These are phyloP conservation scores for Maudiozyma pseudohumilis DNA, from an alignment of 805 yeast genomes.

Conservation along the genomic window DNA sequence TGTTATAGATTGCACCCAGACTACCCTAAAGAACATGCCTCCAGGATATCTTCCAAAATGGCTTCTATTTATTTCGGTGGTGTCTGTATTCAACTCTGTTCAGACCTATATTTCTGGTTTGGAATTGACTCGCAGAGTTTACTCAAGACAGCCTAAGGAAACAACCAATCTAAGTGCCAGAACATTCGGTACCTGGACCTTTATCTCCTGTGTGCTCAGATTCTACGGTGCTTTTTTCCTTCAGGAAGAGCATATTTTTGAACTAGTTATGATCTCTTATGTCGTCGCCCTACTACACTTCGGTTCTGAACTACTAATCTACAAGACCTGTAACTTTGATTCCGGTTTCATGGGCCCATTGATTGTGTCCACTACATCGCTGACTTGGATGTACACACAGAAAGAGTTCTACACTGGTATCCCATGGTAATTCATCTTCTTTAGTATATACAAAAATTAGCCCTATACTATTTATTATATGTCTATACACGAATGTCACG, in stretches of 20 bases:
- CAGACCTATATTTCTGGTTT: slow-evolving; percentile 78
- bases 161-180: slow-evolving; percentile 74
- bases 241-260: slow-evolving; percentile 58
- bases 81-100: slow-evolving; percentile 81
- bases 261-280: slow-evolving; percentile 71
- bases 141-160: slow-evolving; percentile 51
- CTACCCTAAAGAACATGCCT: slow-evolving; percentile 17
- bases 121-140: slow-evolving; percentile 68
- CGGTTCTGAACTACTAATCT: slow-evolving; percentile 69
- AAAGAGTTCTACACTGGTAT: slow-evolving; percentile 49
- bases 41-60: slow-evolving; percentile 67
- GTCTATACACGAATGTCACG: not conserved
- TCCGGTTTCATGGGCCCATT: slow-evolving; percentile 87
- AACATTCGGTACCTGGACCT: slow-evolving; percentile 97
- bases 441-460: not conserved
- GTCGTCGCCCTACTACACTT: slow-evolving; percentile 79
- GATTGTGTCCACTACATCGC: slow-evolving; percentile 63
- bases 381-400: slow-evolving; percentile 72
- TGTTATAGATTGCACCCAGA: slow-evolving; percentile 26
- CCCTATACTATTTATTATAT: not conserved
- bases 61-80: slow-evolving; percentile 72
- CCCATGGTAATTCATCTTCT: slow-evolving; percentile 3
- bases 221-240: slow-evolving; percentile 78
- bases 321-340: slow-evolving; percentile 71
- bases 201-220: slow-evolving; percentile 75